Percentiles rank a stretch among this genome's conserved stretches.
These are phyloP conservation scores for Dryas octopetala DNA, from an alignment of 306 rosid species.

Conservation along the genomic window DNA sequence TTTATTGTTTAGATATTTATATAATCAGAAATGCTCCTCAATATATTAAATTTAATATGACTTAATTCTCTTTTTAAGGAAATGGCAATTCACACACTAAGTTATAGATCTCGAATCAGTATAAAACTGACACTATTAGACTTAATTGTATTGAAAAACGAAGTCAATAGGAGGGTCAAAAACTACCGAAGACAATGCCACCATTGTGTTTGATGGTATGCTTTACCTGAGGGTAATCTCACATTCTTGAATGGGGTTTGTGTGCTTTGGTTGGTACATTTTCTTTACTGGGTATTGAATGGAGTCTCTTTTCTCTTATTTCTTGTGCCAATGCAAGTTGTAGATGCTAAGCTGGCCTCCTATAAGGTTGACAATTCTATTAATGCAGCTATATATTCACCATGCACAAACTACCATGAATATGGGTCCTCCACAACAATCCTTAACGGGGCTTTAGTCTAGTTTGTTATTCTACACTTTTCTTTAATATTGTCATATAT, in stretches of 20 bases:
- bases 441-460: not conserved
- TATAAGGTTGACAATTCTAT: constrained; percentile 88
- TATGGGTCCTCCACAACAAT: too few species aligned
- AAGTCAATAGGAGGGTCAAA: too few species aligned
- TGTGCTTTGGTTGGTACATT: not conserved
- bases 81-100: too few species aligned
- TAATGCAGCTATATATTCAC: constrained; percentile 70
- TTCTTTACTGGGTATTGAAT: not conserved
- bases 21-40: too few species aligned
- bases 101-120: too few species aligned
- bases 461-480: not conserved
- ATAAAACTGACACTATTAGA: too few species aligned
- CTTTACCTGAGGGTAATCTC: constrained; percentile 79
- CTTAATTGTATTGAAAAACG: too few species aligned
- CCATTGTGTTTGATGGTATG: constrained; percentile 83
- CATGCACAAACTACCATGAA: constrained; percentile 92
- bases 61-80: too few species aligned
- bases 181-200: constrained; percentile 77
- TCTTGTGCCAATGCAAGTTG: constrained; percentile 52
- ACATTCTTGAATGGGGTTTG: not conserved
- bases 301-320: not conserved
- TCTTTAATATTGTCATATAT: not conserved
- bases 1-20: too few species aligned
- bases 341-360: constrained; percentile 87
- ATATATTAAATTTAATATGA: too few species aligned